phyloP scores from a whole-genome alignment of 2,329 filamentous ascomycete genomes.

The Kalmusia sp. region DNA sequence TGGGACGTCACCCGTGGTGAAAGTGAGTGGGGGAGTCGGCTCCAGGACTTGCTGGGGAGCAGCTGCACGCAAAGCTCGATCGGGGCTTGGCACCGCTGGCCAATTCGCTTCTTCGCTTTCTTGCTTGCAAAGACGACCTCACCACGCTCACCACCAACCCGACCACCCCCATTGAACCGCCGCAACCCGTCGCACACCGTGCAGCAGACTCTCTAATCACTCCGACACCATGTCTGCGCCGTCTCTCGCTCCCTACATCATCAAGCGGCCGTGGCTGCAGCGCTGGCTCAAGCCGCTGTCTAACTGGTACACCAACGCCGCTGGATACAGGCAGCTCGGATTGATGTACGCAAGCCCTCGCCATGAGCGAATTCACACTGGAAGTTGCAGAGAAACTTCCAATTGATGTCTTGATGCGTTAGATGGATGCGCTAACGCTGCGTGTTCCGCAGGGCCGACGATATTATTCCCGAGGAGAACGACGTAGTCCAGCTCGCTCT shows the following conservation, averaged over 20 bases:
- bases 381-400: background rate
- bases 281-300: conserved; percentile 80
- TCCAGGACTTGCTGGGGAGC: conserved; percentile 8
- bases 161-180: conserved; percentile 34
- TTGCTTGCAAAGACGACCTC: too few species aligned
- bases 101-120: conserved; percentile 23
- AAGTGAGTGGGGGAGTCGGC: conserved; percentile 16
- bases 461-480: conserved; percentile 92
- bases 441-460: conserved; percentile 75
- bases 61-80: conserved; percentile 17
- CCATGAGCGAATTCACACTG: conserved; percentile 5
- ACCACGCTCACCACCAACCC: conserved; percentile 23
- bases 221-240: conserved; percentile 69
- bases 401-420: conserved; percentile 6
- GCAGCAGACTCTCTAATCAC: conserved; percentile 21
- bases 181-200: conserved; percentile 29
- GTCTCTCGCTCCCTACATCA: conserved; percentile 76
- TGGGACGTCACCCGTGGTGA: conserved; percentile 5
- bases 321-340: conserved; percentile 92
- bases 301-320: conserved; percentile 86
- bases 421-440: conserved; percentile 39
- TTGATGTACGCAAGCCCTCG: conserved; percentile 69
- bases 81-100: conserved; percentile 19
- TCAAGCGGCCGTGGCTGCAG: conserved; percentile 85
- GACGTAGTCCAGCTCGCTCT: conserved; percentile 85